Conservation (phyloP, 805 yeast genomes). For the Ogataea nonfermentans region DNA sequence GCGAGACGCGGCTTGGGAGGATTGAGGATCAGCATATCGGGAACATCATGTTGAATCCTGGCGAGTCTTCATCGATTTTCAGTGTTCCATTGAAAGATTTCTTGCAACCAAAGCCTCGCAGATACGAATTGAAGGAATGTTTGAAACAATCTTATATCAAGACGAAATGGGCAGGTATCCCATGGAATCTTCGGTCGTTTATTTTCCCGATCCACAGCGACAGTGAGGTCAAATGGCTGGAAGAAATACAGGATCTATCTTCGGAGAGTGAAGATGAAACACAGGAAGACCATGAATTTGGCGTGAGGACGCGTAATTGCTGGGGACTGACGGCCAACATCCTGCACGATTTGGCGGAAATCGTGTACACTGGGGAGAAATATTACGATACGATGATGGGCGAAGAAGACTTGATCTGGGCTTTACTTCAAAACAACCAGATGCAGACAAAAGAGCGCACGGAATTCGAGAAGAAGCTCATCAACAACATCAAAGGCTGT, state of each 20-base stretch:
- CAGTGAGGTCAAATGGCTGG: slow-evolving; percentile 63
- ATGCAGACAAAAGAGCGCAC: slow-evolving; percentile 48
- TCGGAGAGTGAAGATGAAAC: slow-evolving; percentile 50
- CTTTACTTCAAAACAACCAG: slow-evolving; percentile 49
- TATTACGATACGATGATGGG: slow-evolving; percentile 41
- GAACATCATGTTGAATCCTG: slow-evolving; percentile 59
- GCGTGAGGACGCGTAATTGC: slow-evolving; percentile 56
- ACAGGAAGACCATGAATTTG: slow-evolving; percentile 38
- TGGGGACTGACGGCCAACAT: slow-evolving; percentile 87
- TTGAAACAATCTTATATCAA: slow-evolving; percentile 34
- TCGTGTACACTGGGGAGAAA: slow-evolving; percentile 43
- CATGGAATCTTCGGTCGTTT: slow-evolving; percentile 63
- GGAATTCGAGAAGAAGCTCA: slow-evolving; percentile 54
- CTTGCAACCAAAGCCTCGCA: slow-evolving; percentile 34
- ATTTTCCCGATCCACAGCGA: slow-evolving; percentile 54
- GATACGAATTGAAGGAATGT: slow-evolving; percentile 33
- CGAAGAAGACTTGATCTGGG: slow-evolving; percentile 64
- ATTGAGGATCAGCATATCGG: slow-evolving; percentile 33
- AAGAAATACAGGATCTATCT: slow-evolving; percentile 57
- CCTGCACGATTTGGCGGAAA: slow-evolving; percentile 63
- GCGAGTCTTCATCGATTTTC: slow-evolving; percentile 70
- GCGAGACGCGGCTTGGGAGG: slow-evolving; percentile 27
- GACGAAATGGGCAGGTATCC: slow-evolving; percentile 69
- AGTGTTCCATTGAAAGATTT: slow-evolving; percentile 69
- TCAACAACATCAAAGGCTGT: slow-evolving; percentile 39